Base-by-base conservation (phyloP, 208 protist genomes). In the Wallacemonas sp. region DNA sequence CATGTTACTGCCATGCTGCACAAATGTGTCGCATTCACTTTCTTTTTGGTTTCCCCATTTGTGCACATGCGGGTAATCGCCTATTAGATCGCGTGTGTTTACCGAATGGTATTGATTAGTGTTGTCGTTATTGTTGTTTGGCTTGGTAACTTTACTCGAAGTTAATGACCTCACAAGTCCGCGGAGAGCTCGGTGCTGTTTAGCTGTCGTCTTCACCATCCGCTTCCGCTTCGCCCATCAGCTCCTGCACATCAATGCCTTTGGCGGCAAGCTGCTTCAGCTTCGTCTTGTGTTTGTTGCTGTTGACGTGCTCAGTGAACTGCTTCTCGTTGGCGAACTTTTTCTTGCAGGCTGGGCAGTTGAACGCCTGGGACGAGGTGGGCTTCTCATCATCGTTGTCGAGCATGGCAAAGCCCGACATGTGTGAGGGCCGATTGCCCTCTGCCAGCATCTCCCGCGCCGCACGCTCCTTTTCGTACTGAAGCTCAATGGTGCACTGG, bases 331-430 rank as follows among this genome's bases (percentile, higher is more conserved):
- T 82, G 62, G 92, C 92, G 75, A 94, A 95, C 50, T 79, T 74
- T 68, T 97, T 97, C 61, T 94, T 95, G 70, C 92, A 97, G 2
- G 86, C 87, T 14, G 81, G 77, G 68, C 92, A 97, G 71, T 87
- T 91, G 65, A 84, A 82, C 49, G 38, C 20, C 67, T 77, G 16
- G 3, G 5, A 32, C 29, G 61, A 36, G 0, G 57, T 67, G 1
- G 44, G 42, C 26, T 73, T 67, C 42, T 76, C 70, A 45, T 75
- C 57, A 36, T 91, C 76, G 49, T 61, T 68, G 31, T 81, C 76
- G 12, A 91, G 72, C 86, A 92, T 93, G 2, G 86, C 90, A 73
- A 93, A 92, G 41, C 85, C 90, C 1, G 71, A 67, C 33, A 66
- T 77, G 52, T 42, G 26, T 11, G 52, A 25, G 22, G 52, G 52